Percentiles rank a stretch among this genome's conserved stretches.
Conservation (phyloP, 257 asterid species). For the Hygrophila difformis region DNA sequence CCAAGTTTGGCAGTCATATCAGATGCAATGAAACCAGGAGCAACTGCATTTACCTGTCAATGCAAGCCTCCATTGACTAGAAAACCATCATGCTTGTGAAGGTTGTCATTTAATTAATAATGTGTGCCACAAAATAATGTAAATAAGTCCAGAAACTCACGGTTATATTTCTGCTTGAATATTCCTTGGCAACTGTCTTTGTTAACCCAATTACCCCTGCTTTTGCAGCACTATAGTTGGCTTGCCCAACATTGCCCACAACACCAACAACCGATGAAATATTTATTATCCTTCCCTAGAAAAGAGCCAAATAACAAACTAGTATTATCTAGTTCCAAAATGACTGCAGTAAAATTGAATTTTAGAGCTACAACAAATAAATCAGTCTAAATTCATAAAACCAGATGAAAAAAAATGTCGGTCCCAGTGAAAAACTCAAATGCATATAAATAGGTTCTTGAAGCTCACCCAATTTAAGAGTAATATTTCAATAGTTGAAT, state of each 20-base stretch:
- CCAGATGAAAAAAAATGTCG: no score
- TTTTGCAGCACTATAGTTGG: constrained; percentile 96
- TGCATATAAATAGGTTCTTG: no score
- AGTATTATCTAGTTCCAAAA: no score
- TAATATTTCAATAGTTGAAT: no score
- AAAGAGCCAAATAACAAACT: neutral
- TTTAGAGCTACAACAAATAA: no score
- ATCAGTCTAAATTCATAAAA: no score
- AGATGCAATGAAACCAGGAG: constrained; percentile 95
- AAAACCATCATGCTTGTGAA: constrained; percentile 5
- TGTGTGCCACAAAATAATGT: neutral
- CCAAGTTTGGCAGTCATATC: constrained; percentile 88
- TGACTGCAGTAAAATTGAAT: no score
- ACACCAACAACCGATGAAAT: constrained; percentile 94
- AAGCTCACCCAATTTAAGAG: no score
- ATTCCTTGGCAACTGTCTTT: constrained; percentile 91
- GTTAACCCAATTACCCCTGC: constrained; percentile 98
- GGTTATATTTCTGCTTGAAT: constrained; percentile 75
- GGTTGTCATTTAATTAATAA: constrained; percentile 5
- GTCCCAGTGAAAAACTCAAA: no score
- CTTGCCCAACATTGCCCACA: constrained; percentile 91
- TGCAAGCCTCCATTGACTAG: constrained; percentile 2
- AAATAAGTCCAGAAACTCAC: constrained; percentile 28
- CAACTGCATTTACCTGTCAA: constrained; percentile 80
- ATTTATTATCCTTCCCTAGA: constrained; percentile 87